Percentiles rank a stretch among this genome's conserved stretches.
phyloP scores from a whole-genome alignment of 768 basidiomycete species.

The Kockovaella imperatae region DNA sequence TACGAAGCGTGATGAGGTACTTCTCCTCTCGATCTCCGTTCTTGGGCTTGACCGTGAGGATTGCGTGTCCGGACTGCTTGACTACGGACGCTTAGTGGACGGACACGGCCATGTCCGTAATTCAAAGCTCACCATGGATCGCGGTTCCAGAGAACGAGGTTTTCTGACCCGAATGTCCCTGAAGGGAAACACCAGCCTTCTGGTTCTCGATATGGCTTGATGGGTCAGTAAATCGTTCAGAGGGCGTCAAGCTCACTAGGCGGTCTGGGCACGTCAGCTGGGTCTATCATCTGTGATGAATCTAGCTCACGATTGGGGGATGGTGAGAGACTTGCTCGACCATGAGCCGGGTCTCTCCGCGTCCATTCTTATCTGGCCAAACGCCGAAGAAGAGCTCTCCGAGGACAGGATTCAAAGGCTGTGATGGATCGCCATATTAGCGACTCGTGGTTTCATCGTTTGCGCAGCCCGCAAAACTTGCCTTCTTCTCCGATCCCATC shows the following conservation, averaged over 20 bases:
- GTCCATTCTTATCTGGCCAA: constrained; percentile 68
- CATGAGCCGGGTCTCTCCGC: constrained; percentile 71
- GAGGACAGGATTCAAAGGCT: constrained; percentile 94
- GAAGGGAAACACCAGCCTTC: constrained; percentile 63
- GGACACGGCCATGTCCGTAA: neutral
- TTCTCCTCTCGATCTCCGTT: constrained; percentile 56
- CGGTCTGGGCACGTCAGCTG: constrained; percentile 28
- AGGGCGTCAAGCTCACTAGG: constrained; percentile 32
- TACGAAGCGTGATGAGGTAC: constrained; percentile 80
- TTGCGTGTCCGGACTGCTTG: constrained; percentile 90
- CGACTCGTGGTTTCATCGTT: too few relatives aligned
- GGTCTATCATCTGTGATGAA: neutral
- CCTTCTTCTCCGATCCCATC: constrained; percentile 96
- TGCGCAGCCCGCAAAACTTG: constrained; percentile 43
- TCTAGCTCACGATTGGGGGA: constrained; percentile 46
- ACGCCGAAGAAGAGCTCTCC: constrained; percentile 78
- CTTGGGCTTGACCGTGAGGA: constrained; percentile 58
- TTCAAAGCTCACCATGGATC: constrained; percentile 45
- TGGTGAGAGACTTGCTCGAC: constrained; percentile 98
- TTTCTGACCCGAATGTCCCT: constrained; percentile 91
- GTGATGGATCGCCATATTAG: neutral
- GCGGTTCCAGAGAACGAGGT: constrained; percentile 71
- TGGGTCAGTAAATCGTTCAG: constrained; percentile 33
- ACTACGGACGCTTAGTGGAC: constrained; percentile 50
- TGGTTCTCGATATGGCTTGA: constrained; percentile 77